Percentiles rank a stretch among this genome's conserved stretches.
These are phyloP conservation scores for Sordariomycetes sp. DNA, from an alignment of 2,329 filamentous ascomycete species.

Conservation along the genomic window DNA sequence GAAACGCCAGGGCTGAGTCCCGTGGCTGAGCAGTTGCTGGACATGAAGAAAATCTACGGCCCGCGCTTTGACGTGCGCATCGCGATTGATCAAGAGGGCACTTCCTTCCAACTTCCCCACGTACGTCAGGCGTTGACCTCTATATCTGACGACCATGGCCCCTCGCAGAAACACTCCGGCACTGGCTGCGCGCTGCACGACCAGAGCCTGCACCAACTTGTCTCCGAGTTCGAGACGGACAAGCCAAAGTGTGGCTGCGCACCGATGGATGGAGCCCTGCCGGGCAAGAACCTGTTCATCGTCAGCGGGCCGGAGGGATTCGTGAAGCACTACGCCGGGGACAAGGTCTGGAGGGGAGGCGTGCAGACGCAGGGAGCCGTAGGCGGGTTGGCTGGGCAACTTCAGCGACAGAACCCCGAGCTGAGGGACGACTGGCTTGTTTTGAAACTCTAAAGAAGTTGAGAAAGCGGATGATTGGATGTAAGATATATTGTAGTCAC, in stretches of 20 bases:
- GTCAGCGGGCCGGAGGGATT: conserved; percentile 91
- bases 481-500: no score
- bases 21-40: conserved; percentile 54
- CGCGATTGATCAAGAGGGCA: conserved; percentile 73
- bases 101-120: conserved; percentile 47
- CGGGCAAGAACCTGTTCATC: conserved; percentile 59
- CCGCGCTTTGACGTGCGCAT: conserved; percentile 58
- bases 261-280: conserved; percentile 7
- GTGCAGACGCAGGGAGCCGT: conserved; percentile 67
- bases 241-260: conserved; percentile 16
- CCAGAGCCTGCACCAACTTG: conserved; percentile 15
- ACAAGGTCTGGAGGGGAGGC: conserved; percentile 67
- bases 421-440: conserved; percentile 38
- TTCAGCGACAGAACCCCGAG: conserved; percentile 38
- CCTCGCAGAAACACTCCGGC: conserved; percentile 9
- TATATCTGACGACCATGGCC: neutral
- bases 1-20: conserved; percentile 20
- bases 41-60: conserved; percentile 42
- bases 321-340: conserved; percentile 67
- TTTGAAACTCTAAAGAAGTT: conserved; percentile 36
- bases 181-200: conserved; percentile 18
- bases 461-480: no score
- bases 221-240: conserved; percentile 19
- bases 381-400: conserved; percentile 53
- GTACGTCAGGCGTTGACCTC: conserved; percentile 27